These are phyloP conservation scores for Alisma plantagoaquatica DNA, from an alignment of 106 monocot species.

Conservation along the genomic window DNA sequence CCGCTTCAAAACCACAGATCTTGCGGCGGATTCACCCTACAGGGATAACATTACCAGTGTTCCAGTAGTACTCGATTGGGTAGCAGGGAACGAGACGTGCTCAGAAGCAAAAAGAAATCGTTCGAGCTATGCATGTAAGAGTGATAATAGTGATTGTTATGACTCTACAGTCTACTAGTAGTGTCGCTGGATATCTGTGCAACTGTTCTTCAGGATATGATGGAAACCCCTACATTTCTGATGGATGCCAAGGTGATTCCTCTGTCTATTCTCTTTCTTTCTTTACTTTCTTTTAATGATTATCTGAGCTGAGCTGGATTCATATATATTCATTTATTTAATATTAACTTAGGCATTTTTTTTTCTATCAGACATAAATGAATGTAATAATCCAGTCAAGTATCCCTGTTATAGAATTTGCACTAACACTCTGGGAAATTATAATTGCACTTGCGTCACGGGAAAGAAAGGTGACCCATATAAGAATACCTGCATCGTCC, in stretches of 20 bases:
- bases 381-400: constrained; percentile 21
- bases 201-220: constrained; percentile 23
- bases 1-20: not conserved
- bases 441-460: constrained; percentile 24
- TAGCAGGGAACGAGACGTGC: constrained; percentile 4
- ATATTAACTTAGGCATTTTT: no score
- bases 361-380: constrained; percentile 36
- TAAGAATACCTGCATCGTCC: no score
- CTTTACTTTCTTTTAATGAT: no score
- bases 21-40: no score
- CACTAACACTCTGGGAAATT: constrained; percentile 23
- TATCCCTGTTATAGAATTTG: constrained; percentile 22
- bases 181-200: constrained; percentile 29
- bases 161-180: constrained; percentile 19
- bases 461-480: constrained; percentile 28
- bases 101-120: not conserved
- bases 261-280: no score
- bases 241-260: constrained; percentile 47
- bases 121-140: constrained; percentile 3
- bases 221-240: constrained; percentile 37
- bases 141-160: constrained; percentile 13
- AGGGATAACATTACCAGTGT: not conserved
- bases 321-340: no score
- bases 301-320: no score
- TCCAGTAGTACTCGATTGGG: constrained; percentile 9